Base-by-base conservation (phyloP, 495 filamentous ascomycete species). In the Hypoxylon intermedium region DNA sequence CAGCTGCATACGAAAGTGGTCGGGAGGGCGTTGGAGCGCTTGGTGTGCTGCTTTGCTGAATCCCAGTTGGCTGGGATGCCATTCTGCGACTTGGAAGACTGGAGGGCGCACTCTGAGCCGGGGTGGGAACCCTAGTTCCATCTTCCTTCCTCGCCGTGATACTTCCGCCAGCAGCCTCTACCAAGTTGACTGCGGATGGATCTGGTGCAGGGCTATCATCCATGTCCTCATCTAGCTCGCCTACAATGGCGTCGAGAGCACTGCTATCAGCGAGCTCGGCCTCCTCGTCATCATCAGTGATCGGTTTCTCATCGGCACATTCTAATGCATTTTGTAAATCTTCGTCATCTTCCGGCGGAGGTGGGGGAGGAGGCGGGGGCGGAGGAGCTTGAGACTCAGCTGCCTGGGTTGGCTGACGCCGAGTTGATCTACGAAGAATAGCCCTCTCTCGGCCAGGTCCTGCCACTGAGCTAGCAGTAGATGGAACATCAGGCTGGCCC, bases 101-200 rank as follows among this genome's bases (percentile, higher is more conserved):
- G 15, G 63, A 20, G 5, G 63, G 59, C 5, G 61, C 53, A 38
- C 85, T 81, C 59, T 90, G 87, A 11, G 87, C 89, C 9, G 95
- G 95, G 0, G 95, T 98, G 3, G 91, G 85, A 28, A 98, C 88
- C 47, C 89, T 76, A 11, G 91, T 96, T 1, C 94, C 95, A 70
- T 98, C 94, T 69, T 98, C 94, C 70, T 95, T 96, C 23, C 91
- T 88, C n/a, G 94, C 94, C 1, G 92, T 97, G 9, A 98, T 90
- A 70, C 92, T 97, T 23, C 93, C 94, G 1, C 87, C 90, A 18
- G 90, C 87, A 23, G 87, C 93, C 41, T 97, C 87, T 72, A 98
- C 93, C 72, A 99, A 83, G 67, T 92, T 97, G 15, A 98, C 91
- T 3, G 94, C 92, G 0, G 88, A 87, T 0, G 92, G 89, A 62